Percentiles rank a stretch among this genome's conserved stretches.
These are phyloP conservation scores for Wickerhamomyces xylosicus DNA, from an alignment of 805 yeast species.

Conservation along the genomic window DNA sequence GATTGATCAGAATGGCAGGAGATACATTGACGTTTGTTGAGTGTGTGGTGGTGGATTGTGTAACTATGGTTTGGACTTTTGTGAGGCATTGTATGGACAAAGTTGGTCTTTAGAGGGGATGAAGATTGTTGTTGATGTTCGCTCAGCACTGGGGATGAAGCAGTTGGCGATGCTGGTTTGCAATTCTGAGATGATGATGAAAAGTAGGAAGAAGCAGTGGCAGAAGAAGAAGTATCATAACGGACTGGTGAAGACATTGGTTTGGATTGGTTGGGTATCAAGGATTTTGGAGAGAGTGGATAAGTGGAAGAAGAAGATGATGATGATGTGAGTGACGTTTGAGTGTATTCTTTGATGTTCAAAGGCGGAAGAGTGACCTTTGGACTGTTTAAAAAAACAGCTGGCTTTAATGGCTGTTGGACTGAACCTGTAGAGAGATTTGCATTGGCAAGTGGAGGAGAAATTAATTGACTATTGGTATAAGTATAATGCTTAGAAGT, in stretches of 20 bases:
- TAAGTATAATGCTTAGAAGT: too few relatives aligned
- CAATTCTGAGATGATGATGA: neutral
- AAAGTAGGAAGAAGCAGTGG: too few relatives aligned
- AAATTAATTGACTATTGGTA: too few relatives aligned
- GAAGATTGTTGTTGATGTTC: neutral
- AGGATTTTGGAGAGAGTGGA: neutral
- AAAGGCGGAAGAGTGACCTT: neutral
- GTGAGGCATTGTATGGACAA: constrained; percentile 19
- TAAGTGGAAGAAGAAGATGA: too few relatives aligned
- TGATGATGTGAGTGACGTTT: neutral
- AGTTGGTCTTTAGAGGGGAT: constrained; percentile 6
- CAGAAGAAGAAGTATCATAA: too few relatives aligned
- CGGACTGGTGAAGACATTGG: constrained; percentile 5
- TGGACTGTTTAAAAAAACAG: neutral
- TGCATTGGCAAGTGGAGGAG: too few relatives aligned
- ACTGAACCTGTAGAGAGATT: too few relatives aligned
- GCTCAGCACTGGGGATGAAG: constrained; percentile 5
- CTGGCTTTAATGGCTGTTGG: too few relatives aligned
- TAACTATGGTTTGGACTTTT: constrained; percentile 20
- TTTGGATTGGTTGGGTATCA: neutral
- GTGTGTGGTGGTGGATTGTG: constrained; percentile 19
- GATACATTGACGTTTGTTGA: constrained; percentile 52
- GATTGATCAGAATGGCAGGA: constrained; percentile 87
- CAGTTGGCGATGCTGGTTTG: neutral
- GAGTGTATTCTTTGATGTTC: neutral